A percentile compares a stretch with the other conserved stretches of the same genome.
phyloP scores from a whole-genome alignment of 2,329 filamentous ascomycete species.

The Didymellaceae sp. region DNA sequence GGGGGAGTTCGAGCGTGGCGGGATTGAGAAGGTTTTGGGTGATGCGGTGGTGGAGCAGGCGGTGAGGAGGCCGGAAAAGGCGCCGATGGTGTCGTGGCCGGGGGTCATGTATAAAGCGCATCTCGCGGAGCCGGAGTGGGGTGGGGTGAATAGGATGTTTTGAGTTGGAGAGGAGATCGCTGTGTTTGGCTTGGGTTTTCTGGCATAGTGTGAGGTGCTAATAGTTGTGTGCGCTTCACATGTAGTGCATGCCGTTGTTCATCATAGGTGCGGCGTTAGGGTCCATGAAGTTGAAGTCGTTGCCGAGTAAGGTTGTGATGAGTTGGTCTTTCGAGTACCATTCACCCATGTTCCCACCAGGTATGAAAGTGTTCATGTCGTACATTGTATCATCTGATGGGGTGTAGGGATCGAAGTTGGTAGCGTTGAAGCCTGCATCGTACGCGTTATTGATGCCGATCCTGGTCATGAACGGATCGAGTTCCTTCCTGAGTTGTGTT shows the following conservation, averaged over 20 bases:
- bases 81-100: constrained; percentile 49
- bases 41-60: constrained; percentile 53
- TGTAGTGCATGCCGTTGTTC: constrained; percentile 11
- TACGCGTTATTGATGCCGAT: constrained; percentile 13
- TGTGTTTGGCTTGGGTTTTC: neutral
- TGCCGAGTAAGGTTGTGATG: constrained; percentile 17
- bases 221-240: neutral
- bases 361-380: constrained; percentile 5
- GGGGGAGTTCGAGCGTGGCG: constrained; percentile 40
- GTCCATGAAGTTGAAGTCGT: constrained; percentile 19
- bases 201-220: too few relatives aligned
- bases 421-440: constrained; percentile 1
- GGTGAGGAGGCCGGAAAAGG: constrained; percentile 46
- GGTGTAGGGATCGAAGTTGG: neutral
- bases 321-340: constrained; percentile 21
- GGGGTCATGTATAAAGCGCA: constrained; percentile 36
- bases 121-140: constrained; percentile 37
- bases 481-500: constrained; percentile 15
- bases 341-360: constrained; percentile 16
- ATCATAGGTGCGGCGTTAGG: constrained; percentile 9
- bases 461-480: constrained; percentile 21
- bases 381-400: neutral
- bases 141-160: constrained; percentile 42
- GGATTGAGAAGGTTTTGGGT: constrained; percentile 53
- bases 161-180: constrained; percentile 16